Conservation (phyloP, 108 stramenopile genomes). For the Cyclotella cryptica region DNA sequence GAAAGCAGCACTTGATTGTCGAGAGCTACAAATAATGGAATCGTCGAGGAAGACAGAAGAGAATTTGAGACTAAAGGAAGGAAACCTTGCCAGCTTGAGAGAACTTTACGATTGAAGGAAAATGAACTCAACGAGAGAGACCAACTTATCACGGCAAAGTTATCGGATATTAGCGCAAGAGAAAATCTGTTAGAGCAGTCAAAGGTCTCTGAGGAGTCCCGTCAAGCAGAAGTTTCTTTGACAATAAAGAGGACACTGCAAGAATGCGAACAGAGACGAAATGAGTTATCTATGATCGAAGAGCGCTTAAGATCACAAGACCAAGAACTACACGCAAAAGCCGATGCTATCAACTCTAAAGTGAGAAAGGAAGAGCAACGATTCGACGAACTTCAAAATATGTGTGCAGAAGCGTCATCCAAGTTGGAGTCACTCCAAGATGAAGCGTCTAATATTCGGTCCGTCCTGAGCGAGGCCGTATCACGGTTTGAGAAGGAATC, state of each 20-base stretch:
- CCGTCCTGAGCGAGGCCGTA: slow-evolving; percentile 25
- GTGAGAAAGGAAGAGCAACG: slow-evolving; percentile 35
- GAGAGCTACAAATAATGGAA: slow-evolving; percentile 18
- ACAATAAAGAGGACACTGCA: not conserved
- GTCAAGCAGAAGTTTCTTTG: slow-evolving; percentile 6
- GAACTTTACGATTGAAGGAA: slow-evolving; percentile 20
- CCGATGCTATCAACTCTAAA: slow-evolving; percentile 19
- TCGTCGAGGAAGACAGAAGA: slow-evolving; percentile 23
- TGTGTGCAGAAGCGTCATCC: slow-evolving; percentile 27
- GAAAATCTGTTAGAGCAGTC: slow-evolving; percentile 13
- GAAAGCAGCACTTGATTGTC: slow-evolving; percentile 5
- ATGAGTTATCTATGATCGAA: slow-evolving; percentile 2
- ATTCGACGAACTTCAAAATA: slow-evolving; percentile 19
- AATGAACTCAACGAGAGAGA: slow-evolving; percentile 10
- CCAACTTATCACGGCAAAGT: not conserved
- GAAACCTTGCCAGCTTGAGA: slow-evolving; percentile 29
- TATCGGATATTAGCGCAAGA: slow-evolving; percentile 12
- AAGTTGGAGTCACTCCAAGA: slow-evolving; percentile 33
- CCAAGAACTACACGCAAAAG: slow-evolving; percentile 22
- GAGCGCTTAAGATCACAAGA: slow-evolving; percentile 9
- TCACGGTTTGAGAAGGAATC: slow-evolving; percentile 31
- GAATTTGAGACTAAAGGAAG: slow-evolving; percentile 17
- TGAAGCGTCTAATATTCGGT: slow-evolving; percentile 31
- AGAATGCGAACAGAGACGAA: slow-evolving; percentile 10
- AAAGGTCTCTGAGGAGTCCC: slow-evolving; percentile 4